Conservation (phyloP, 2,329 filamentous ascomycete genomes). For the Colletotrichum musae region DNA sequence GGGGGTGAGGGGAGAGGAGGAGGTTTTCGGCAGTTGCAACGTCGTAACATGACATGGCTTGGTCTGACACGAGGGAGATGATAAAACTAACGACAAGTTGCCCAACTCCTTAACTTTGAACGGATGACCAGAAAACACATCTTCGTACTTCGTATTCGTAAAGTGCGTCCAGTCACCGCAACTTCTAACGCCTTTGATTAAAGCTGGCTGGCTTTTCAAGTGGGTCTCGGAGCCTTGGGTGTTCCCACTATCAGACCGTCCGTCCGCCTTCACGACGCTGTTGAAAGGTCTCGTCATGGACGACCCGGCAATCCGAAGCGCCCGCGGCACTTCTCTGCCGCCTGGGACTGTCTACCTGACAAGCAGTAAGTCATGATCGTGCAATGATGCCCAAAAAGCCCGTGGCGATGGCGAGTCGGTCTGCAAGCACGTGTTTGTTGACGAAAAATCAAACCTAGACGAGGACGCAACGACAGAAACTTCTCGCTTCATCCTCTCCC, state of each 20-base stretch:
- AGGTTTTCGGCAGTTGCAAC: constrained; percentile 5
- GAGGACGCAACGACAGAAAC: constrained; percentile 12
- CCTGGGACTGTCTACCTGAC: constrained; percentile 36
- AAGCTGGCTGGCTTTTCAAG: no score
- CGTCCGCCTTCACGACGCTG: no score
- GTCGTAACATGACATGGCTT: no score
- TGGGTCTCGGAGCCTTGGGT: no score
- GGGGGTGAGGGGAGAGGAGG: neutral
- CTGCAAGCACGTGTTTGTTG: neutral
- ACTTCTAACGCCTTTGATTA: no score
- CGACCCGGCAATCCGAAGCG: neutral
- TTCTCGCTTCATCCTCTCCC: constrained; percentile 30
- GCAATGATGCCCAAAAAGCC: neutral
- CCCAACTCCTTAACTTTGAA: no score
- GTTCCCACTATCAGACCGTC: no score
- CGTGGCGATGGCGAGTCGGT: no score
- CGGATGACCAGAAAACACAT: no score
- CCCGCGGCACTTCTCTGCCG: neutral
- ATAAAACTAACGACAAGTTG: no score
- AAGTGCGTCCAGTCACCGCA: no score
- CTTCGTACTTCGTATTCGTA: no score
- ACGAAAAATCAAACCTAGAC: constrained; percentile 7
- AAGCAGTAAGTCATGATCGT: constrained; percentile 10
- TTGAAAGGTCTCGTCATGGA: neutral
- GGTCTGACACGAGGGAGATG: neutral